Conservation (phyloP, 139 green algal genomes). For the Micromonas pusilla region DNA sequence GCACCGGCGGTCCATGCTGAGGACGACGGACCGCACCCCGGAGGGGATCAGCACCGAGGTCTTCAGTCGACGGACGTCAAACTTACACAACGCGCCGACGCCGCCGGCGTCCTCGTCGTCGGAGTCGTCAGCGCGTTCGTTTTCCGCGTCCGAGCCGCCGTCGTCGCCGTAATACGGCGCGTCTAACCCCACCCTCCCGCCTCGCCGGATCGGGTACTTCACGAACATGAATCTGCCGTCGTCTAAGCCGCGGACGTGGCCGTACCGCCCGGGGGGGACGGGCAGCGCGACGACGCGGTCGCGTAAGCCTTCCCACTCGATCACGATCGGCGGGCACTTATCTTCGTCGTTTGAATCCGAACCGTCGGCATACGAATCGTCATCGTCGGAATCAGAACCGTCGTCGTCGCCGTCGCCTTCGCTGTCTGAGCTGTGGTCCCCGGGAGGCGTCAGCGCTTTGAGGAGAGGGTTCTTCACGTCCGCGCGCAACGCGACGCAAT, state of each 20-base stretch:
- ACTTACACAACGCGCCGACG: not conserved
- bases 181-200: not conserved
- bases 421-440: not conserved
- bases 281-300: slow-evolving; percentile 19
- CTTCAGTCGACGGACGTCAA: not conserved
- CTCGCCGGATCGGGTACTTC: not conserved
- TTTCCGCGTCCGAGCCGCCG: not conserved
- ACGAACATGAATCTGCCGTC: slow-evolving; percentile 19
- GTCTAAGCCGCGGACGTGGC: not conserved
- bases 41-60: not conserved
- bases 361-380: not conserved
- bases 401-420: slow-evolving; percentile 1
- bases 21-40: not conserved
- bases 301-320: slow-evolving; percentile 19
- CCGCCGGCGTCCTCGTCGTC: not conserved
- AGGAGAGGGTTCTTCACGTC: slow-evolving; percentile 6
- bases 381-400: not conserved
- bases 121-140: not conserved
- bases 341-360: not conserved
- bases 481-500: not conserved
- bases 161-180: not conserved
- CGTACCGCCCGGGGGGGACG: slow-evolving; percentile 2
- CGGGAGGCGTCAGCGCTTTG: not conserved
- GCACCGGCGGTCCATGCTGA: slow-evolving; percentile 5
- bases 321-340: not conserved